A percentile compares a stretch with the other conserved stretches of the same genome.
phyloP scores from a whole-genome alignment of 306 rosid genomes.

The Fragaria ananassa region DNA sequence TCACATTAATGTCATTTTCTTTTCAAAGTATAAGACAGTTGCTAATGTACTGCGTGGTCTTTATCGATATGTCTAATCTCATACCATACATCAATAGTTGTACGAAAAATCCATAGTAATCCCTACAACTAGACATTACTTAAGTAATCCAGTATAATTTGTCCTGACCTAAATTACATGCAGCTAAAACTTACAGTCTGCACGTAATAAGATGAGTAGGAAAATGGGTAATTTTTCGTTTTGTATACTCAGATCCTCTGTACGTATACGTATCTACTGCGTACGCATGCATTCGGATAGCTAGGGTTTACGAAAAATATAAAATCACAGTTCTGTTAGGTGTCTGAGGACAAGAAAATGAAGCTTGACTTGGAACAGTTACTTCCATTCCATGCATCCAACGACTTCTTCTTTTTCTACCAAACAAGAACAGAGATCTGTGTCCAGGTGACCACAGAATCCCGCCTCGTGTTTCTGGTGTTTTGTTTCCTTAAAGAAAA shows the following conservation, averaged over 20 bases:
- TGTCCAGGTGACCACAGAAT: neutral
- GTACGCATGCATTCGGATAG: no score
- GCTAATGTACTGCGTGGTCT: neutral
- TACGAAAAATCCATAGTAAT: neutral
- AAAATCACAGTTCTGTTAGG: neutral
- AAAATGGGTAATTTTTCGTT: neutral
- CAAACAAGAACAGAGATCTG: neutral
- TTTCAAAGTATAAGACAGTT: neutral
- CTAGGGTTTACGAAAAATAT: neutral
- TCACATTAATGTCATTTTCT: neutral
- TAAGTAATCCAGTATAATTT: neutral
- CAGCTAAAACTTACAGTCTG: neutral
- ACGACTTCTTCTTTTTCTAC: neutral
- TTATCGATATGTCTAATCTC: neutral
- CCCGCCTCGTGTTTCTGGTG: conserved; percentile 9
- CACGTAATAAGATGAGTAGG: neutral
- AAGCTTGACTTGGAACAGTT: neutral
- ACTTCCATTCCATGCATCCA: neutral
- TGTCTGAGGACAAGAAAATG: neutral
- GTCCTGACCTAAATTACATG: neutral
- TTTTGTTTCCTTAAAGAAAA: conserved; percentile 8
- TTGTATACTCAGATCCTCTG: neutral
- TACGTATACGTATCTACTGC: neutral
- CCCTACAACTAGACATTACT: neutral
- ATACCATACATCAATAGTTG: conserved; percentile 1